A percentile compares a stretch with the other conserved stretches of the same genome.
phyloP scores from a whole-genome alignment of 1,284 basidiomycete species.

The Phlebopus sp. region DNA sequence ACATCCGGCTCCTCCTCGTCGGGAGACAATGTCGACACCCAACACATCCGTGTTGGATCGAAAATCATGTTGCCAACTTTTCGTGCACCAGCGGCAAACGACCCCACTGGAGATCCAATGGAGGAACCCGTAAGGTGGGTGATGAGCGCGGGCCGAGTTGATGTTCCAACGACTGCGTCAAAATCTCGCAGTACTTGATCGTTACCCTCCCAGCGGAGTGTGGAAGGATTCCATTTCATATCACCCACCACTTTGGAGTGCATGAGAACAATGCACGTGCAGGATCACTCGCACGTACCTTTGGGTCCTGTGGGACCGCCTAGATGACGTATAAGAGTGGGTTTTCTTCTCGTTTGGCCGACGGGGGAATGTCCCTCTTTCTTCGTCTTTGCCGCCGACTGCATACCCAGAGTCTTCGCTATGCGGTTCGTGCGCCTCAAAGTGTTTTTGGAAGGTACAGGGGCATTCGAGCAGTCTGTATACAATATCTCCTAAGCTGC shows the following conservation, averaged over 20 bases:
- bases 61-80: constrained; percentile 98
- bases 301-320: constrained; percentile 70
- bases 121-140: constrained; percentile 84
- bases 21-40: constrained; percentile 80
- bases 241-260: constrained; percentile 73
- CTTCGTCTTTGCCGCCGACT: constrained; percentile 51
- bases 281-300: constrained; percentile 48
- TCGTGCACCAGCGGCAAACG: constrained; percentile 73
- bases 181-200: constrained; percentile 88
- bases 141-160: constrained; percentile 92
- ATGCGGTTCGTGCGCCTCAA: constrained; percentile 44
- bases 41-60: constrained; percentile 91
- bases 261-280: constrained; percentile 17
- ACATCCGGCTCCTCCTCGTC: constrained; percentile 94
- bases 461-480: constrained; percentile 26
- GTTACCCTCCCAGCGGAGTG: constrained; percentile 94
- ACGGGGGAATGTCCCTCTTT: constrained; percentile 44
- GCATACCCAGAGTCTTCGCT: constrained; percentile 36
- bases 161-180: constrained; percentile 77
- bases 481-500: constrained; percentile 2
- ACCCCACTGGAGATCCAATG: constrained; percentile 73
- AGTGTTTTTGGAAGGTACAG: constrained; percentile 34
- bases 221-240: constrained; percentile 94
- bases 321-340: constrained; percentile 85
- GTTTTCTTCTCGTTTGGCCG: constrained; percentile 58